Percentiles rank a stretch among this genome's conserved stretches.
phyloP scores from a whole-genome alignment of 1,284 basidiomycete genomes.

The Phellopilus nigrolimitatus region DNA sequence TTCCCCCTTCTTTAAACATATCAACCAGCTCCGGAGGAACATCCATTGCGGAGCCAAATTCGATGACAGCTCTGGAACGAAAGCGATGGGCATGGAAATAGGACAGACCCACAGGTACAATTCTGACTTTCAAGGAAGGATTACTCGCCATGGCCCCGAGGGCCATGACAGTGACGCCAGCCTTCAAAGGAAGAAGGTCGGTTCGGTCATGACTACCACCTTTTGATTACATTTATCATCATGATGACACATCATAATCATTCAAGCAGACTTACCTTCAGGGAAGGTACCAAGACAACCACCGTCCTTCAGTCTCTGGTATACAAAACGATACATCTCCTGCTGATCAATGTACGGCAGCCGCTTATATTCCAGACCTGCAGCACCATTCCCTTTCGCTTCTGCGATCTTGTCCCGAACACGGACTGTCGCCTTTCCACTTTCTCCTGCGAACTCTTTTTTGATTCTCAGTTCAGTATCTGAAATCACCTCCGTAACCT shows the following conservation, averaged over 20 bases:
- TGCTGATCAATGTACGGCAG: conserved; percentile 89
- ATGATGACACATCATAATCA: conserved; percentile 8
- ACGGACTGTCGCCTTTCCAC: conserved; percentile 68
- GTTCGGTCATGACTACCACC: conserved; percentile 96
- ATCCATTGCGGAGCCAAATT: conserved; percentile 91
- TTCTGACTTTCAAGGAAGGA: conserved; percentile 82
- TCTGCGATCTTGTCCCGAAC: conserved; percentile 66
- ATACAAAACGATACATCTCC: conserved; percentile 94
- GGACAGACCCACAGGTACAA: conserved; percentile 91
- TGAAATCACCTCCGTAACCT: conserved; percentile 86
- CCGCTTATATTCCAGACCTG: conserved; percentile 71
- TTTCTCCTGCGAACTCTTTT: conserved; percentile 83
- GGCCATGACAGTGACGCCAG: conserved; percentile 97
- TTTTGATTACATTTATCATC: conserved; percentile 29
- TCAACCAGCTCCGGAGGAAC: conserved; percentile 84
- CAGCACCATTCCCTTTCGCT: conserved; percentile 44
- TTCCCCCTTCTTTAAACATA: conserved; percentile 89
- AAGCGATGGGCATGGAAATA: conserved; percentile 97
- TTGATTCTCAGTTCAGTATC: conserved; percentile 86
- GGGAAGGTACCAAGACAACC: conserved; percentile 95
- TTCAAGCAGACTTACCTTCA: conserved; percentile 63
- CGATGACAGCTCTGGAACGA: conserved; percentile 92
- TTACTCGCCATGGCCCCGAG: conserved; percentile 93
- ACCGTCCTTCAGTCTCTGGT: conserved; percentile 80
- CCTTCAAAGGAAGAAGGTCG: conserved; percentile 91